Percentiles rank a stretch among this genome's conserved stretches.
phyloP scores from a whole-genome alignment of 2,329 filamentous ascomycete species.

The Fusarium guadeloupense region DNA sequence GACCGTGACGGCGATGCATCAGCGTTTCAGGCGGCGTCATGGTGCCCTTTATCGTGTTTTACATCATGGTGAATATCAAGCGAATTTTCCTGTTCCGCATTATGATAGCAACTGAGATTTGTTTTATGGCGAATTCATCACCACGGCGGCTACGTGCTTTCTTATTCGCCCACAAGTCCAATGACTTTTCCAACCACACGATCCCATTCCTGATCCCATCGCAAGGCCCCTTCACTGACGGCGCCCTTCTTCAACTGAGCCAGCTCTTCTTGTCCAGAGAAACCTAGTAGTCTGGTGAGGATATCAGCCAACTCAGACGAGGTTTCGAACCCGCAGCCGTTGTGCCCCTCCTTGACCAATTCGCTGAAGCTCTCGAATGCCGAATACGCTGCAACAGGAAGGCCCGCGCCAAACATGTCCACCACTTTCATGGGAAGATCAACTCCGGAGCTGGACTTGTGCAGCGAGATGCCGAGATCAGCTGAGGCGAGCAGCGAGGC shows the following conservation, averaged over 20 bases:
- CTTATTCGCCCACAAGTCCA: slow-evolving; percentile 51
- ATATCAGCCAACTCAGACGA: slow-evolving; percentile 71
- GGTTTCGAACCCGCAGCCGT: slow-evolving; percentile 85
- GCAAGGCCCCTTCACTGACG: slow-evolving; percentile 73
- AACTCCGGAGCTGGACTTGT: slow-evolving; percentile 92
- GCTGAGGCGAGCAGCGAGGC: slow-evolving; percentile 83
- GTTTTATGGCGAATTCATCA: background rate
- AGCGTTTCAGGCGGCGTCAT: slow-evolving; percentile 36
- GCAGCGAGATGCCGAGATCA: slow-evolving; percentile 89
- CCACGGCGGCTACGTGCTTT: slow-evolving; percentile 17
- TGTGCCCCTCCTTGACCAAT: slow-evolving; percentile 85
- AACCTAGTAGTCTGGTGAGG: slow-evolving; percentile 70
- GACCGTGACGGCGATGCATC: slow-evolving; percentile 10
- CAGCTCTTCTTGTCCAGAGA: slow-evolving; percentile 63
- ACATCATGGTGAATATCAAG: slow-evolving; percentile 15
- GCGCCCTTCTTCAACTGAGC: slow-evolving; percentile 73
- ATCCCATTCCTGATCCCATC: slow-evolving; percentile 97
- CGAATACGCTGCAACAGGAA: slow-evolving; percentile 89
- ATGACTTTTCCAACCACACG: slow-evolving; percentile 79
- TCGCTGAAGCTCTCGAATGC: slow-evolving; percentile 90
- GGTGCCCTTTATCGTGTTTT: slow-evolving; percentile 29
- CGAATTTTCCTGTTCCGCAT: slow-evolving; percentile 1
- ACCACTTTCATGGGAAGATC: slow-evolving; percentile 99
- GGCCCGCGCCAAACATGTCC: slow-evolving; percentile 95
- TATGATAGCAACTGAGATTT: background rate